These are phyloP conservation scores for Spirogloea muscicola DNA, from an alignment of 139 green algal genomes.

Conservation along the genomic window DNA sequence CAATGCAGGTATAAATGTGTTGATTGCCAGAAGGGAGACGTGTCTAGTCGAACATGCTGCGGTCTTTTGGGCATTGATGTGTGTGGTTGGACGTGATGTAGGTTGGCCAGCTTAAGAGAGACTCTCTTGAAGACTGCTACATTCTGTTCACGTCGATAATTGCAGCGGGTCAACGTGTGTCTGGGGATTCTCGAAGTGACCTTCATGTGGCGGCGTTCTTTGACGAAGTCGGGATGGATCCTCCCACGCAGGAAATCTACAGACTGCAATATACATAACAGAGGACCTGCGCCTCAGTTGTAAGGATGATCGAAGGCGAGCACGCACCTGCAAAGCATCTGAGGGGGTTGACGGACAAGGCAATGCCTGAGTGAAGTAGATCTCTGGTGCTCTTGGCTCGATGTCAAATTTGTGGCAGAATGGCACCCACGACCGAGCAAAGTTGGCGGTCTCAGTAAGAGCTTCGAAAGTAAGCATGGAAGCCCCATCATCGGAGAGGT, in stretches of 20 bases:
- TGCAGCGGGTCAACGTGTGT: too few species aligned
- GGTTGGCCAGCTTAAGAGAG: too few species aligned
- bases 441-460: constrained; percentile 43
- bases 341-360: neutral
- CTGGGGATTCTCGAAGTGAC: neutral
- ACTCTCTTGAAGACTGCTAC: too few species aligned
- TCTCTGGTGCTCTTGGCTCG: constrained; percentile 31
- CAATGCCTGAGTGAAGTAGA: constrained; percentile 45
- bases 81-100: too few species aligned
- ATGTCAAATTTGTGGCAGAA: constrained; percentile 46
- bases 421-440: constrained; percentile 38
- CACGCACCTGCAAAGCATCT: neutral
- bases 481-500: constrained; percentile 45
- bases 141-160: too few species aligned
- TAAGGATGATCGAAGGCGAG: neutral
- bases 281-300: neutral
- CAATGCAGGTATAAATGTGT: too few species aligned
- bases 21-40: too few species aligned
- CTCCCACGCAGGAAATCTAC: constrained; percentile 39
- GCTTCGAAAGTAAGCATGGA: constrained; percentile 47
- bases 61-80: too few species aligned
- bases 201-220: constrained; percentile 35
- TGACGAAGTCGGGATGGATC: constrained; percentile 31
- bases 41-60: too few species aligned
- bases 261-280: neutral